Percentiles rank a stretch among this genome's conserved stretches.
These are phyloP conservation scores for Tulasnella sp. DNA, from an alignment of 768 basidiomycete genomes.

Conservation along the genomic window DNA sequence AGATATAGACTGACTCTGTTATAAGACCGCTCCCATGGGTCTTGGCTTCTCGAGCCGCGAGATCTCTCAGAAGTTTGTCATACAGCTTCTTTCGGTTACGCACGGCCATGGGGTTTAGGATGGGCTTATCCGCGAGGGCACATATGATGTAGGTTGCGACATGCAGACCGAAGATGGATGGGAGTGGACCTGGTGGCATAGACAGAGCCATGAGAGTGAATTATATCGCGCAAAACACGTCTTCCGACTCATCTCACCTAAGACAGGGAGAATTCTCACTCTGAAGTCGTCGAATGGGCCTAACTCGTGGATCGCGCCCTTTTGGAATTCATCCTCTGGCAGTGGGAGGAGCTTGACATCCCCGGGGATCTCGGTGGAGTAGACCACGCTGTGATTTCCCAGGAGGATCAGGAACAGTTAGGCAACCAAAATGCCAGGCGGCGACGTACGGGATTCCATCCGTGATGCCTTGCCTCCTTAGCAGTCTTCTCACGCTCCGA, in stretches of 20 bases:
- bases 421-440: neutral
- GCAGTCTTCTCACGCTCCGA: conserved; percentile 68
- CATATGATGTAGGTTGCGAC: conserved; percentile 82
- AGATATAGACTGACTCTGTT: conserved; percentile 27
- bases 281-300: conserved; percentile 87
- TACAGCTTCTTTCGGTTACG: conserved; percentile 80
- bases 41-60: conserved; percentile 64
- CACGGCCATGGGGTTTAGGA: conserved; percentile 71
- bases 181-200: conserved; percentile 50
- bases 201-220: neutral
- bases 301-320: conserved; percentile 80
- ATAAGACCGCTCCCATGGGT: conserved; percentile 46
- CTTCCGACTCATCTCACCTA: conserved; percentile 40
- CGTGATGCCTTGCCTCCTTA: conserved; percentile 27
- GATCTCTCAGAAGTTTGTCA: conserved; percentile 61
- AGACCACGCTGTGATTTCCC: conserved; percentile 75
- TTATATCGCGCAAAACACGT: neutral
- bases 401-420: conserved; percentile 27
- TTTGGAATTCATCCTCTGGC: conserved; percentile 82
- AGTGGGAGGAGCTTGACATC: conserved; percentile 83
- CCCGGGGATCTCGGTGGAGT: conserved; percentile 87
- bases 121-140: conserved; percentile 73
- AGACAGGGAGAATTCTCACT: conserved; percentile 84
- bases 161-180: conserved; percentile 83
- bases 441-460: conserved; percentile 33